A percentile compares a stretch with the other conserved stretches of the same genome.
Evolutionary conservation across 2,329 filamentous ascomycete species (phyloP).

Genomic region (Ascochyta lentis): DNA sequence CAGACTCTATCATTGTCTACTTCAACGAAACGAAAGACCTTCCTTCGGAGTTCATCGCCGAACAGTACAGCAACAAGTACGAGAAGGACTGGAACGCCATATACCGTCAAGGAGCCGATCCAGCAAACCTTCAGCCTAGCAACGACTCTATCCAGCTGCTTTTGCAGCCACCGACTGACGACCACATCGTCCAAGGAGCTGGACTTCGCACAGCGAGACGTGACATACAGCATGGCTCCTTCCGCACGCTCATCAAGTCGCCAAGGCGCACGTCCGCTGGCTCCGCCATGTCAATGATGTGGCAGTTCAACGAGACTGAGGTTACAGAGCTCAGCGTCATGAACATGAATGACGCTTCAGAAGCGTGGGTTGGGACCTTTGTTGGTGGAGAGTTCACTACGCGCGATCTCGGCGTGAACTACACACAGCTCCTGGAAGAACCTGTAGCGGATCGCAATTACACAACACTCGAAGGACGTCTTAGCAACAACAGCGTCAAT

Average conservation of each 20-base stretch:
- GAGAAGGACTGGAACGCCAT: slow-evolving; percentile 57
- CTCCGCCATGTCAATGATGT: slow-evolving; percentile 55
- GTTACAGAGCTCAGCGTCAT: slow-evolving; percentile 54
- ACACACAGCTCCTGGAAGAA: slow-evolving; percentile 43
- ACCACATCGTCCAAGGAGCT: slow-evolving; percentile 55
- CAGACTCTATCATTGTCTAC: slow-evolving; percentile 57
- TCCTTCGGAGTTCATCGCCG: slow-evolving; percentile 48
- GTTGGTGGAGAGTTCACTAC: slow-evolving; percentile 50
- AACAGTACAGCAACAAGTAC: slow-evolving; percentile 53
- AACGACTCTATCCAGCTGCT: slow-evolving; percentile 46
- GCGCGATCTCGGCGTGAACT: slow-evolving; percentile 49
- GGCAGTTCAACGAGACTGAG: slow-evolving; percentile 55
- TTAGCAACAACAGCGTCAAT: slow-evolving; percentile 39
- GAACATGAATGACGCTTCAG: slow-evolving; percentile 50
- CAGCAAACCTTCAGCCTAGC: slow-evolving; percentile 50
- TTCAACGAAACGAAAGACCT: slow-evolving; percentile 57
- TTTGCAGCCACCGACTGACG: slow-evolving; percentile 39
- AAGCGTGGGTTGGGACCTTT: slow-evolving; percentile 51
- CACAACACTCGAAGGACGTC: slow-evolving; percentile 43
- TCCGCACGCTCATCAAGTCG: slow-evolving; percentile 53
- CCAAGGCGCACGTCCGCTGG: slow-evolving; percentile 47
- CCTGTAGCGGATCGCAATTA: slow-evolving; percentile 45
- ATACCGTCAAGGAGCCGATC: slow-evolving; percentile 53
- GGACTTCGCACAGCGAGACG: slow-evolving; percentile 52
- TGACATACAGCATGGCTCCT: slow-evolving; percentile 58